These are phyloP conservation scores for Yamadazyma kitorensis DNA, from an alignment of 805 yeast species.

Conservation along the genomic window DNA sequence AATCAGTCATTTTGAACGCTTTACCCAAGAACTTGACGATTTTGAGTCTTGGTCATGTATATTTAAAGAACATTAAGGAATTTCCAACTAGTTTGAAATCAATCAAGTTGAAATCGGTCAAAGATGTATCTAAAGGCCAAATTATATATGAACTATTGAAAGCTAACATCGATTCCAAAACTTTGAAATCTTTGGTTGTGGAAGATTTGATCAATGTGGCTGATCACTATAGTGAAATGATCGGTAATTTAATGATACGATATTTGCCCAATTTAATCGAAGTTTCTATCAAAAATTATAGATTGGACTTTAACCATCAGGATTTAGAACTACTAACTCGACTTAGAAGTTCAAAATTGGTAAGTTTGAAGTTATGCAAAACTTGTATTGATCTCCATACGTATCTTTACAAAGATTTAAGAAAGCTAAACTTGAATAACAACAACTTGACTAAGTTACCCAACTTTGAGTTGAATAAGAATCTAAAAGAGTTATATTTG, in stretches of 20 bases:
- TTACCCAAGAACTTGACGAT: slow-evolving; percentile 13
- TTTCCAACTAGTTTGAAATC: slow-evolving; percentile 6
- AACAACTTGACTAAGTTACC: slow-evolving; percentile 1
- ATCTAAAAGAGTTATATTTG: slow-evolving; percentile 12
- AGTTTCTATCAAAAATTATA: not conserved
- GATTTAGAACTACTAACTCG: not conserved
- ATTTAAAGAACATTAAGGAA: not conserved
- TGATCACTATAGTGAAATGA: not conserved
- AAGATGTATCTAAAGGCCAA: slow-evolving; percentile 8
- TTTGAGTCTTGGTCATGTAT: slow-evolving; percentile 14
- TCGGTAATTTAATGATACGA: not conserved
- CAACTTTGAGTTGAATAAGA: slow-evolving; percentile 6
- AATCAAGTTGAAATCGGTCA: slow-evolving; percentile 6
- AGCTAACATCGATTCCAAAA: slow-evolving; percentile 1
- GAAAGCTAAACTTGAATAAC: slow-evolving; percentile 4
- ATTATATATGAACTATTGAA: slow-evolving; percentile 3
- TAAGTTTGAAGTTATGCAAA: not conserved
- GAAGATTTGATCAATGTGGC: slow-evolving; percentile 1
- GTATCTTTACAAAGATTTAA: too few species aligned
- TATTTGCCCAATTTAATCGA: slow-evolving; percentile 2
- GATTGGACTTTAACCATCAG: not conserved
- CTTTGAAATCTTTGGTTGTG: slow-evolving; percentile 4
- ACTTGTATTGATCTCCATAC: not conserved
- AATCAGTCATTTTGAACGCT: slow-evolving; percentile 8
- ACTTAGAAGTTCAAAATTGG: too few species aligned